Percentiles rank a stretch among this genome's conserved stretches.
Conservation (phyloP, 768 basidiomycete genomes). For the Amanita jacksonii region DNA sequence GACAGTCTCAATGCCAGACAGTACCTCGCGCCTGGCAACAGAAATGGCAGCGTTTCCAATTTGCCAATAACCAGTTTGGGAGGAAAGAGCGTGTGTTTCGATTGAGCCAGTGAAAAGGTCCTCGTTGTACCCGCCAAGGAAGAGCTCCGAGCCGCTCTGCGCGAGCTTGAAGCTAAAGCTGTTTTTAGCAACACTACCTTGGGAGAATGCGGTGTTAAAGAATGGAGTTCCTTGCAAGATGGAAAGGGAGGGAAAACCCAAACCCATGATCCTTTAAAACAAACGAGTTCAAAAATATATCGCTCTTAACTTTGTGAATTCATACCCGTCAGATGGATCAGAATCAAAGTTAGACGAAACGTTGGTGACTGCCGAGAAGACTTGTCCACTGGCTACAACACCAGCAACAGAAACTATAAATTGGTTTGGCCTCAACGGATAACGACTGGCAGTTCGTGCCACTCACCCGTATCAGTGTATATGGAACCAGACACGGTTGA, state of each 20-base stretch:
- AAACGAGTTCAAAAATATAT: not conserved
- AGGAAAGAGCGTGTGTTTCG: conserved; percentile 22
- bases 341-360: not conserved
- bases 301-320: too few species aligned
- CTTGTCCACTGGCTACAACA: not conserved
- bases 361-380: not conserved
- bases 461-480: conserved; percentile 25
- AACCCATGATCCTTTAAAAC: conserved; percentile 18
- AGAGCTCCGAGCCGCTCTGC: conserved; percentile 33
- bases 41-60: conserved; percentile 12
- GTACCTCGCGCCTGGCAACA: conserved; percentile 9
- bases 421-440: too few species aligned
- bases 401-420: conserved; percentile 3
- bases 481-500: conserved; percentile 28
- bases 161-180: conserved; percentile 38
- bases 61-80: conserved; percentile 19
- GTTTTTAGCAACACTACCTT: conserved; percentile 20
- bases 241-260: conserved; percentile 28
- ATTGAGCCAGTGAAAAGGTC: conserved; percentile 33
- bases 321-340: conserved; percentile 5
- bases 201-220: conserved; percentile 31
- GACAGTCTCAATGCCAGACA: conserved; percentile 14
- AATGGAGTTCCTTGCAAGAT: conserved; percentile 21
- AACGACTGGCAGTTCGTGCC: conserved; percentile 13
- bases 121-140: conserved; percentile 39